phyloP scores from a whole-genome alignment of 2,329 filamentous ascomycete species.

The Pezicula radicicola region DNA sequence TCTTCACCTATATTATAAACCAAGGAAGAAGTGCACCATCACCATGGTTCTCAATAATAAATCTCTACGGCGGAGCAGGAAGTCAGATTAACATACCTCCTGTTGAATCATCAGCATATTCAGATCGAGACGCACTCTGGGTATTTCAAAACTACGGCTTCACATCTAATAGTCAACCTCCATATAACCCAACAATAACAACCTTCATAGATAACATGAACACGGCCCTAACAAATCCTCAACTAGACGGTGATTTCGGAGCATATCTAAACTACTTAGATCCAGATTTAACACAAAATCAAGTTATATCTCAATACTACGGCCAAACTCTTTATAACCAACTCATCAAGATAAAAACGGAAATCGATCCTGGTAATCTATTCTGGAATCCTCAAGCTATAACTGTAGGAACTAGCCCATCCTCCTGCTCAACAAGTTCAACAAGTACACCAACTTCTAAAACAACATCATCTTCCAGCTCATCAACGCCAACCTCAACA shows the following conservation, averaged over 20 bases:
- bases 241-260: slow-evolving; percentile 11
- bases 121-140: slow-evolving; percentile 10
- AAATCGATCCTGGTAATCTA: slow-evolving; percentile 3
- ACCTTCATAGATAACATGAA: slow-evolving; percentile 8
- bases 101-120: slow-evolving; percentile 5
- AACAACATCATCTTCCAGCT: too few relatives aligned
- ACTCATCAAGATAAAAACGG: slow-evolving; percentile 4
- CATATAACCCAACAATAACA: slow-evolving; percentile 1
- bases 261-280: slow-evolving; percentile 11
- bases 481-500: too few relatives aligned
- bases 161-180: slow-evolving; percentile 1
- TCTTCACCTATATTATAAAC: slow-evolving; percentile 5
- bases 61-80: slow-evolving; percentile 9
- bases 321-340: slow-evolving; percentile 7
- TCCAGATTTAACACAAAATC: not conserved
- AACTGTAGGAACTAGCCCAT: not conserved
- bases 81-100: slow-evolving; percentile 8
- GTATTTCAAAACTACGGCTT: slow-evolving; percentile 10
- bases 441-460: too few relatives aligned
- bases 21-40: slow-evolving; percentile 3
- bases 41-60: slow-evolving; percentile 7
- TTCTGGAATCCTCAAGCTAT: slow-evolving; percentile 13
- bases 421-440: too few relatives aligned
- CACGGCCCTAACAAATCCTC: slow-evolving; percentile 10
- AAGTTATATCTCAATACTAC: slow-evolving; percentile 1